A percentile compares a stretch with the other conserved stretches of the same genome.
Conservation (phyloP, 2,329 filamentous ascomycete genomes). For the Trichothecium sympodiale region DNA sequence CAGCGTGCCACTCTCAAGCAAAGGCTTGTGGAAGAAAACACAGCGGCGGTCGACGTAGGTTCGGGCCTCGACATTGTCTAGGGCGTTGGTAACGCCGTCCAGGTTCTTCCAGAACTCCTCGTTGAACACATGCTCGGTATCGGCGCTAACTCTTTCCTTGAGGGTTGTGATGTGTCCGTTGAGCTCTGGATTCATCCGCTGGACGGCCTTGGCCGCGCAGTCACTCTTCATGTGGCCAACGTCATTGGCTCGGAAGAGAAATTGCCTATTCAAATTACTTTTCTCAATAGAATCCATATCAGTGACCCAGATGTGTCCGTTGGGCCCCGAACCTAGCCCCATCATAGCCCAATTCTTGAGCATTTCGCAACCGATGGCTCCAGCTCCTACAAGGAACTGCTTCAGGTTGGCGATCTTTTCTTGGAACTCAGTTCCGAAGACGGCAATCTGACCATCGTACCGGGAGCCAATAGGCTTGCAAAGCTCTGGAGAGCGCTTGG, state of each 20-base stretch:
- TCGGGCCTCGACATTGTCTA: slow-evolving; percentile 94
- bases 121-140: slow-evolving; percentile 91
- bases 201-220: slow-evolving; percentile 78
- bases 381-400: slow-evolving; percentile 90
- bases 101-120: slow-evolving; percentile 82
- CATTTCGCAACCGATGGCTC: slow-evolving; percentile 98
- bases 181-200: slow-evolving; percentile 91
- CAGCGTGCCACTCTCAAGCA: slow-evolving; percentile 94
- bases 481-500: slow-evolving; percentile 67
- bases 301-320: slow-evolving; percentile 83
- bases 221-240: slow-evolving; percentile 97
- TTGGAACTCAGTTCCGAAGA: slow-evolving; percentile 89
- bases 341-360: slow-evolving; percentile 99
- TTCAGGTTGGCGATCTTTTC: slow-evolving; percentile 84
- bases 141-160: slow-evolving; percentile 80
- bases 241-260: slow-evolving; percentile 86
- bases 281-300: slow-evolving; percentile 99
- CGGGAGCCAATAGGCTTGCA: slow-evolving; percentile 78
- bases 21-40: slow-evolving; percentile 95
- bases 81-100: slow-evolving; percentile 89
- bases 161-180: slow-evolving; percentile 74
- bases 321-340: slow-evolving; percentile 76
- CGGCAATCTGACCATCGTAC: slow-evolving; percentile 95
- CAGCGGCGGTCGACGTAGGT: slow-evolving; percentile 94
- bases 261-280: slow-evolving; percentile 96